phyloP scores from a whole-genome alignment of 345 rosid species.

The Sisymbrium irio region DNA sequence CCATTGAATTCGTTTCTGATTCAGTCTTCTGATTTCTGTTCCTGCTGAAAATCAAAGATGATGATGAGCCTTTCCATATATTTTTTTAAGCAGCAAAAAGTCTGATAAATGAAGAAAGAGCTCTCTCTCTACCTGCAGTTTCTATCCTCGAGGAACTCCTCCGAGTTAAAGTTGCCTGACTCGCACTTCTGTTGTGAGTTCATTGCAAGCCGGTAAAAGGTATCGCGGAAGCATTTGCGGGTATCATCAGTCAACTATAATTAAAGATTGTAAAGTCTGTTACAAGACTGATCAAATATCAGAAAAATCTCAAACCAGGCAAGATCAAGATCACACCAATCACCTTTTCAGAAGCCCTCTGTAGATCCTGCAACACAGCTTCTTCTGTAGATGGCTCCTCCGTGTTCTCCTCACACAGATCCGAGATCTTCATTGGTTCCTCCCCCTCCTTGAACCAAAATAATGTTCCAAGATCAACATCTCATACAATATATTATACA shows the following conservation, averaged over 20 bases:
- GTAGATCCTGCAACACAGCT: constrained; percentile 60
- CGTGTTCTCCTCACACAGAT: constrained; percentile 25
- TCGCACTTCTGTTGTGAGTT: constrained; percentile 41
- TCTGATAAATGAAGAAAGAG: not conserved
- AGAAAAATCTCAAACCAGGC: not conserved
- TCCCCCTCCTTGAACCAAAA: constrained; percentile 14
- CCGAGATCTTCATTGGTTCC: constrained; percentile 17
- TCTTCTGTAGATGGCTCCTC: constrained; percentile 53
- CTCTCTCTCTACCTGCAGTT: constrained; percentile 12
- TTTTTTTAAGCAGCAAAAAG: not conserved
- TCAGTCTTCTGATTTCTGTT: constrained; percentile 41
- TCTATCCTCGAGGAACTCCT: constrained; percentile 6
- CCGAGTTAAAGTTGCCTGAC: constrained; percentile 8
- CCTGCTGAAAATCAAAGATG: constrained; percentile 27
- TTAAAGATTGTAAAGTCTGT: not conserved
- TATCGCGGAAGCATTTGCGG: constrained; percentile 77
- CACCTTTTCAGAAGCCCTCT: constrained; percentile 61
- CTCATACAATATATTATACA: not conserved
- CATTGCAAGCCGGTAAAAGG: constrained; percentile 82
- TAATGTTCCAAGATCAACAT: constrained; percentile 21
- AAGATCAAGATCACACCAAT: constrained; percentile 5
- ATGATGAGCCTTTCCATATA: not conserved
- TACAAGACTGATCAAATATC: not conserved
- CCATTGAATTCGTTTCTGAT: constrained; percentile 65
- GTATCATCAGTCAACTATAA: constrained; percentile 55